Evolutionary conservation across 805 yeast species (phyloP), one percentile per base, ranked within the genome.

Genomic region (Metschnikowia matae): DNA sequence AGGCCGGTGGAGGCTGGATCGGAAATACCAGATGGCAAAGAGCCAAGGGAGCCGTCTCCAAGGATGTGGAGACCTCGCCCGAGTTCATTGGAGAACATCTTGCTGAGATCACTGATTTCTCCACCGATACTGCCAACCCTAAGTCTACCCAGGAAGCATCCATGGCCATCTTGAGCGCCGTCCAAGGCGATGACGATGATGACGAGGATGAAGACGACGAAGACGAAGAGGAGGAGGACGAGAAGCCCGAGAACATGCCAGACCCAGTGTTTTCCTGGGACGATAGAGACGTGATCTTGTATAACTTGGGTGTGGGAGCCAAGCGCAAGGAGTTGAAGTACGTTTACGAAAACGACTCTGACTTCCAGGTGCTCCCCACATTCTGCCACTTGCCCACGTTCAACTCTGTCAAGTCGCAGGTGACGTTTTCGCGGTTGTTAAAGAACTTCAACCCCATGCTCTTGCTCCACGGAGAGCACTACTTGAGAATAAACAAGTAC

Each of bases 21-120:
- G 97, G 96, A 62, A 82, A 82, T 69, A 91, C 97, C 38, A 82
- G 97, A 75, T 91, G 94, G 92, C 96, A 92, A 73, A 82, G 97
- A 67, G 85, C 96, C 48, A 83, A 84, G 55, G 98, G 99, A 59
- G 85, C 80, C 41, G 87, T 87, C 14, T 78, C 81, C 35, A 80
- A 78, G 53, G 81, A 79, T 43, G 71, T 69, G 18, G 66, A 63
- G 33, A 73, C 80, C 39, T 72, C 81, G 14, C 84, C 89, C 18
- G 98, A 92, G 69, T 79, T 81, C 59, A 73, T 92, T 53, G 74
- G 78, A 49, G 85, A 84, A 46, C 74, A 85, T 64, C 82, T 94
- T 84, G 71, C 63, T 10, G 81, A 78, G 37, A 79, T 91, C 54
- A 73, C 77, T 52, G 85, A 89, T 70, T 94, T 88, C 68, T 48